phyloP scores from a whole-genome alignment of 306 rosid species.

The Betula pendula region DNA sequence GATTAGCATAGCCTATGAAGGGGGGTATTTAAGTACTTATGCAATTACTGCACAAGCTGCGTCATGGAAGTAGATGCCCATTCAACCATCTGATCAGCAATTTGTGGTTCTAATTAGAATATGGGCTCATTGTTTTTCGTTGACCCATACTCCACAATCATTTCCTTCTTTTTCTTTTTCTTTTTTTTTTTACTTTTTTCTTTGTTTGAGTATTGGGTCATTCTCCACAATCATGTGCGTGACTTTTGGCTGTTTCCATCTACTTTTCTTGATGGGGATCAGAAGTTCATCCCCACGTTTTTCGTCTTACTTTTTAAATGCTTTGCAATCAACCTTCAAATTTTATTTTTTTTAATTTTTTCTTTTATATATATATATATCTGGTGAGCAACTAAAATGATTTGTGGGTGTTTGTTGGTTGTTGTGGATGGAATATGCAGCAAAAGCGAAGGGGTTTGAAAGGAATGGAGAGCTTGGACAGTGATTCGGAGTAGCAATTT shows the following conservation, averaged over 20 bases:
- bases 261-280: neutral
- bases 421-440: constrained; percentile 43
- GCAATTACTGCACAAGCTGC: neutral
- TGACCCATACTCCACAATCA: neutral
- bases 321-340: neutral
- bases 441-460: constrained; percentile 70
- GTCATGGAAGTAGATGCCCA: neutral
- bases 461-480: constrained; percentile 59
- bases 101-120: neutral
- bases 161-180: neutral
- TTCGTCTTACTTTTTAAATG: neutral
- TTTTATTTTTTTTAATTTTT: no score
- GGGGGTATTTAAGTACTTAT: no score
- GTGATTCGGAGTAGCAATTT: constrained; percentile 37
- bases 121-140: neutral
- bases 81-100: no score
- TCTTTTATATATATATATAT: no score
- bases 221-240: neutral
- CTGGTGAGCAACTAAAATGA: no score
- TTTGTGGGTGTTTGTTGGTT: no score
- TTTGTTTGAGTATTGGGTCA: neutral
- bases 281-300: neutral
- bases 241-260: neutral
- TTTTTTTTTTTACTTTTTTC: no score
- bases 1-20: neutral